These are phyloP conservation scores for Alternaria sp. DNA, from an alignment of 2,329 filamentous ascomycete species.

Conservation along the genomic window DNA sequence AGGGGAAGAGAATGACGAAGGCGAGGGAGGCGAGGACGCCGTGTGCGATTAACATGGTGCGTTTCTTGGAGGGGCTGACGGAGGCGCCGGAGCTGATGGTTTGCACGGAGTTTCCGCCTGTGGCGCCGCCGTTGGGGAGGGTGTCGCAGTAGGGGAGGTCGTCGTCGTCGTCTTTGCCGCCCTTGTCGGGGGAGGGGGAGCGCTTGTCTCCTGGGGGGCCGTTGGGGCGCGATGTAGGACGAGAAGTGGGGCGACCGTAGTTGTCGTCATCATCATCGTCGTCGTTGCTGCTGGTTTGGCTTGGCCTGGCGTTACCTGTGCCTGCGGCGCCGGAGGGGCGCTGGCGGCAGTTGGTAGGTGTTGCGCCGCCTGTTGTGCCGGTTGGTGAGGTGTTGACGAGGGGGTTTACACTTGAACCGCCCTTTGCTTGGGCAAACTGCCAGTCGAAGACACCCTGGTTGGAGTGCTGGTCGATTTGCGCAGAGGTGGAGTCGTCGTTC, in stretches of 20 bases:
- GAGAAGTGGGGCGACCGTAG: conserved; percentile 15
- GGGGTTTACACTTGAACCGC: conserved; percentile 55
- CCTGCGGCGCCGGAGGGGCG: conserved; percentile 28
- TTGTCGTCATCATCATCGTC: background rate
- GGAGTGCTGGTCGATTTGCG: conserved; percentile 55
- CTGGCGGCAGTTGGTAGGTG: conserved; percentile 38
- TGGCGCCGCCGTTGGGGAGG: conserved; percentile 4
- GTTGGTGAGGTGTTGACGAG: conserved; percentile 41
- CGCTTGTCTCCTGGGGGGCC: conserved; percentile 16
- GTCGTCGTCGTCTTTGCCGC: background rate
- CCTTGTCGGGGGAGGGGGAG: background rate
- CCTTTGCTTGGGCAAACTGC: conserved; percentile 57
- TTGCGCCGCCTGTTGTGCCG: conserved; percentile 19
- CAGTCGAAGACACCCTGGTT: conserved; percentile 51
- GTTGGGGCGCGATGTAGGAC: conserved; percentile 26
- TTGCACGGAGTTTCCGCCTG: conserved; percentile 22
- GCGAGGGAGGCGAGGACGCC: conserved; percentile 52
- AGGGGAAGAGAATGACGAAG: conserved; percentile 54
- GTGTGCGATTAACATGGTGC: conserved; percentile 52
- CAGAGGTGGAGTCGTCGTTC: conserved; percentile 54
- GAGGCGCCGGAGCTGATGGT: conserved; percentile 9
- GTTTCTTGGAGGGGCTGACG: conserved; percentile 1
- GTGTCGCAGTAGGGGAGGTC: conserved; percentile 41
- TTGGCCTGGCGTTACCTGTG: background rate
- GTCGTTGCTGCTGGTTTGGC: background rate